Base-by-base conservation (phyloP, 2,329 filamentous ascomycete genomes). In the Hypomyces rosellus region DNA sequence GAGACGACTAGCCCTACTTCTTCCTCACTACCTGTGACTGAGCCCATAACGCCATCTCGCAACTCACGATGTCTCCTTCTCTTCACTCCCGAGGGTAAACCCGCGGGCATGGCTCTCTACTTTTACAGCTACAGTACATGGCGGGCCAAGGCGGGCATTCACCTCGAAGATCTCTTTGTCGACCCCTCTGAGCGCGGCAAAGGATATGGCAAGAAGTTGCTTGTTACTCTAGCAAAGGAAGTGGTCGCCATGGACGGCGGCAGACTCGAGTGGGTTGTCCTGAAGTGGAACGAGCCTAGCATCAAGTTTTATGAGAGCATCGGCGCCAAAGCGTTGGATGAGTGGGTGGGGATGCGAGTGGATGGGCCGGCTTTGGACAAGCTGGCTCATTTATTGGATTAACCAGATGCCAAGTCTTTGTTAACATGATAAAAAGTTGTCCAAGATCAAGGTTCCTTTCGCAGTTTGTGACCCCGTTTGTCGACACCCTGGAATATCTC, bases 111-210 rank as follows among this genome's bases (percentile, higher is more conserved):
- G 80, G 90, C 90, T 1, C 71, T 96, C 38, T 96, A 90, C 72
- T 97, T 95, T 68, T 90, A 92, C 76, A 97, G 92, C 71, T 97
- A 96, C 71, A 89, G 85, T 63, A 96, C 92, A 1, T 97, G 93
- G 93, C 81, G 87, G 8, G 81, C 87, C n/a, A 81, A 80, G 42
- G 82, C 91, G 0, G 92, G 92, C 3, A 87, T 99, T 63, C 96
- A 95, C 68, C 83, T 97, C 36, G 92, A 97, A 68, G 92, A 97
- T 64, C 74, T 97, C n/a, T 96, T 85, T 62, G 89, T 99, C 38
- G 77, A 82, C 59, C 77, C 82, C 1, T 72, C 73, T 41, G 83
- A 86, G 60, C 76, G 93, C 4, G 84, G 84, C 34, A 81, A 80
- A 54, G 91, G 91, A 1, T 95, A 92, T 64, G 92, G 91, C 37